Evolutionary conservation across 441 rosid species (phyloP).

Genomic region (Corymbia calophylla): DNA sequence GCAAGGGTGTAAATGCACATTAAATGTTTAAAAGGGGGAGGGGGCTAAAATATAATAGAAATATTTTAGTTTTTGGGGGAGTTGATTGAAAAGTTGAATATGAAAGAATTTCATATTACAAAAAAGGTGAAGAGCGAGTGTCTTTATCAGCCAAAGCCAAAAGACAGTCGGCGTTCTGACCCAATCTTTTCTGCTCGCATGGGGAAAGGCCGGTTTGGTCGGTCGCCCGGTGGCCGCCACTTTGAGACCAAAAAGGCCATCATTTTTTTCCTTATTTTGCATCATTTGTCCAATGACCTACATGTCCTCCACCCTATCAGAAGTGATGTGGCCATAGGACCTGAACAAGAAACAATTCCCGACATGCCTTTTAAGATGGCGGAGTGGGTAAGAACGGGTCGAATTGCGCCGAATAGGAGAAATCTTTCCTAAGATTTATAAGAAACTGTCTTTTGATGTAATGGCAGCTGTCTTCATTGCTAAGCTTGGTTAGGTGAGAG

Average conservation of each 20-base stretch:
- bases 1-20: not conserved
- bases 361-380: not conserved
- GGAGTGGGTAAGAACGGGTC: accelerated
- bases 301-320: not conserved
- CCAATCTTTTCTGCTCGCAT: not conserved
- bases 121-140: not conserved
- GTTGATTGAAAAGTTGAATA: not conserved
- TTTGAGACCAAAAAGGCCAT: constrained; percentile 27
- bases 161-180: not conserved
- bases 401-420: accelerated
- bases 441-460: not conserved
- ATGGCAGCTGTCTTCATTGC: not conserved
- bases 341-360: not conserved
- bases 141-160: constrained; percentile 8
- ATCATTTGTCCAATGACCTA: not conserved
- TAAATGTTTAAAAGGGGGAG: not conserved
- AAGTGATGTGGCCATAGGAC: not conserved
- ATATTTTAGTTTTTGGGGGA: not conserved
- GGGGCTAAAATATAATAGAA: not conserved
- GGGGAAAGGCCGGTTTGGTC: constrained; percentile 59
- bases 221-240: constrained; percentile 42
- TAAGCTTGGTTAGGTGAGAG: not conserved
- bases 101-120: accelerated
- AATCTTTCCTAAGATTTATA: accelerated
- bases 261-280: not conserved